These are phyloP conservation scores for Taphrina flavorubra DNA, from an alignment of 1,139 yeast genomes.

Conservation along the genomic window DNA sequence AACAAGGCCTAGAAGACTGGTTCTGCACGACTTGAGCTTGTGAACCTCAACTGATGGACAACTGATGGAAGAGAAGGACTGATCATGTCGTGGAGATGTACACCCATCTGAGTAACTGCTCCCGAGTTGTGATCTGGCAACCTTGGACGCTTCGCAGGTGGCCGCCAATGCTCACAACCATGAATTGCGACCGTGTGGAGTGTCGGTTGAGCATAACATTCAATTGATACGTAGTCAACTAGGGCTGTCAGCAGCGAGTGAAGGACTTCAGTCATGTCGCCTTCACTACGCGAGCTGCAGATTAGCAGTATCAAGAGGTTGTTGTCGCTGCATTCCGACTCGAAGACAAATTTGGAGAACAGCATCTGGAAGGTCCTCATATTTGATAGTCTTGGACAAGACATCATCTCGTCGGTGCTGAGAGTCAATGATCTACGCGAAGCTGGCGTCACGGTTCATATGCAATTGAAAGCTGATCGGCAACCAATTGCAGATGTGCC, in stretches of 20 bases:
- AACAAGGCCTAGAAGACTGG: too few species aligned
- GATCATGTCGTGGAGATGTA: neutral
- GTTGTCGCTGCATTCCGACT: slow-evolving; percentile 10
- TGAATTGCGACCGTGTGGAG: neutral
- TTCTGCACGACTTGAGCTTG: neutral
- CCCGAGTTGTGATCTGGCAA: slow-evolving; percentile 11
- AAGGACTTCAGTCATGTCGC: slow-evolving; percentile 4
- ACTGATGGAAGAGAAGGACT: neutral
- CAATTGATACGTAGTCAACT: neutral
- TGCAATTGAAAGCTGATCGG: slow-evolving; percentile 61
- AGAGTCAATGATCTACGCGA: slow-evolving; percentile 77
- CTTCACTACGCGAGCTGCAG: slow-evolving; percentile 36
- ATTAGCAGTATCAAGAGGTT: slow-evolving; percentile 36
- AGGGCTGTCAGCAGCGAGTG: too few species aligned
- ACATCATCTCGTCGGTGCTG: slow-evolving; percentile 83
- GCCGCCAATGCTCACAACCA: neutral
- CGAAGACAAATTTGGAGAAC: slow-evolving; percentile 6
- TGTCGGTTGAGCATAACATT: neutral
- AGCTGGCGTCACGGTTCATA: slow-evolving; percentile 89
- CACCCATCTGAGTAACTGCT: neutral
- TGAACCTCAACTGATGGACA: neutral
- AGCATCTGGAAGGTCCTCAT: slow-evolving; percentile 88
- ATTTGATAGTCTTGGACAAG: slow-evolving; percentile 78
- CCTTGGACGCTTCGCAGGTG: neutral
- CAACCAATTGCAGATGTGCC: slow-evolving; percentile 91